phyloP scores from a whole-genome alignment of 2,329 filamentous ascomycete genomes.

The Aspergillus clavatus region DNA sequence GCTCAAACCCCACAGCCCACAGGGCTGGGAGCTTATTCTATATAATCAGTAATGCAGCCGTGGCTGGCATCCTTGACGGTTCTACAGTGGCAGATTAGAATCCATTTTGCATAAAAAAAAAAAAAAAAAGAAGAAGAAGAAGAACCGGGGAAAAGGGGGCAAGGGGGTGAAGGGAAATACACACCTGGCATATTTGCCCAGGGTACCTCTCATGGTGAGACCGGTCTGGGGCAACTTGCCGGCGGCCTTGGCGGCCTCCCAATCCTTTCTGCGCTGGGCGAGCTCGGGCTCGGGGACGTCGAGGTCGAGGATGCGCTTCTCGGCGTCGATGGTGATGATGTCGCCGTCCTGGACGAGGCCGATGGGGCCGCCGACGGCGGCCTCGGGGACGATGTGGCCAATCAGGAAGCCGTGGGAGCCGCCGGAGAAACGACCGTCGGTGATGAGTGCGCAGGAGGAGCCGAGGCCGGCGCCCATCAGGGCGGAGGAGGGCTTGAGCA shows the following conservation, averaged over 20 bases:
- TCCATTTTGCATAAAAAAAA: too few species aligned
- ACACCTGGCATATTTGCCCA: conserved; percentile 63
- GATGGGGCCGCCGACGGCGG: conserved; percentile 79
- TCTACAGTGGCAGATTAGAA: too few species aligned
- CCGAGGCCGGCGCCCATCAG: conserved; percentile 71
- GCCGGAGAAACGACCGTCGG: conserved; percentile 60
- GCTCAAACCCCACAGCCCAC: background rate
- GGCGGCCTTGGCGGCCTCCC: conserved; percentile 48
- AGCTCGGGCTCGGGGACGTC: conserved; percentile 64
- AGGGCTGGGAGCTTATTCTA: conserved; percentile 22
- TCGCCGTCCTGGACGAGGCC: conserved; percentile 78
- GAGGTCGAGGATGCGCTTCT: conserved; percentile 62
- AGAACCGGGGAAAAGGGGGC: background rate
- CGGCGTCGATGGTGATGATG: conserved; percentile 74
- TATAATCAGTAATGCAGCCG: conserved; percentile 45
- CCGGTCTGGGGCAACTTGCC: conserved; percentile 47
- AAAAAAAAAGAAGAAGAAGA: too few species aligned
- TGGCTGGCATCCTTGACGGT: conserved; percentile 45
- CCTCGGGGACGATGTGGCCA: conserved; percentile 82
- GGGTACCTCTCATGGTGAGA: conserved; percentile 57
- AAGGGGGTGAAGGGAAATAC: conserved; percentile 7
- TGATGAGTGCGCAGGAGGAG: conserved; percentile 66
- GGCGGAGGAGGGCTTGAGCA: conserved; percentile 66
- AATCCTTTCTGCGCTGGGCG: conserved; percentile 52
- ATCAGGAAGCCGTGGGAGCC: conserved; percentile 84